Evolutionary conservation across 257 asterid species (phyloP), one percentile per base, ranked within the genome.

Genomic region (Solanum tarapatanum): DNA sequence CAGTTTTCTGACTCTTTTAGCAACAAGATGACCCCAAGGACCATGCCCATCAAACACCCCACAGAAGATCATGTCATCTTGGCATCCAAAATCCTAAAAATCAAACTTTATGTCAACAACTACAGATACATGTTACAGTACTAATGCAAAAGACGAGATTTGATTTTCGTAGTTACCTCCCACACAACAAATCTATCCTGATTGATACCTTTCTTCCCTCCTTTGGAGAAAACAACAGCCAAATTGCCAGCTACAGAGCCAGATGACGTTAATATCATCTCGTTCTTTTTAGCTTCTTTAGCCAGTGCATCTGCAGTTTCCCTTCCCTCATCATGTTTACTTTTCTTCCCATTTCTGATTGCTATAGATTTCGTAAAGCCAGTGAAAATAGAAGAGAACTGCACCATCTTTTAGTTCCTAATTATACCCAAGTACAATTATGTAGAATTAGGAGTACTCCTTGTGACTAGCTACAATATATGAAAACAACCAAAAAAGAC

Each of bases 1-100:
- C 91, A 91, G 39, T 83, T 94, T 84, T 66, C 95, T 90, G 8
- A 94, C 95, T 39, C 86, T 86, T 87, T 93, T 95, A 19, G 98
- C 87, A 88, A 93, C 92, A 79, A 93, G 75, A 88, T 95, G 98
- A 12, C 98, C 98, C 98, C 98, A 94, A 5, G 94, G 94, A 41
- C 98, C 98, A 87, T 95, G 98, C 80, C 98, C 98, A 60, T 95
- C 97, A 64, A 95, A 95, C 45, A 95, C 93, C 2, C 98, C 98
- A 91, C 98, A 94, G 86, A 94, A 93, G 1, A 89, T 88, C 94
- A 94, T 92, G 87, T 92, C 98, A 55, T 94, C 93, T 90, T 93
- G 96, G 87, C 92, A 90, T 41, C 98, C 98, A 87, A 93, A 95
- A 89, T 94, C 97, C 98, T 95, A 45, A 72, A 45, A 89, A 17